Base-by-base conservation (phyloP, 2,329 filamentous ascomycete genomes). In the Coniosporium tulheliwenetii region DNA sequence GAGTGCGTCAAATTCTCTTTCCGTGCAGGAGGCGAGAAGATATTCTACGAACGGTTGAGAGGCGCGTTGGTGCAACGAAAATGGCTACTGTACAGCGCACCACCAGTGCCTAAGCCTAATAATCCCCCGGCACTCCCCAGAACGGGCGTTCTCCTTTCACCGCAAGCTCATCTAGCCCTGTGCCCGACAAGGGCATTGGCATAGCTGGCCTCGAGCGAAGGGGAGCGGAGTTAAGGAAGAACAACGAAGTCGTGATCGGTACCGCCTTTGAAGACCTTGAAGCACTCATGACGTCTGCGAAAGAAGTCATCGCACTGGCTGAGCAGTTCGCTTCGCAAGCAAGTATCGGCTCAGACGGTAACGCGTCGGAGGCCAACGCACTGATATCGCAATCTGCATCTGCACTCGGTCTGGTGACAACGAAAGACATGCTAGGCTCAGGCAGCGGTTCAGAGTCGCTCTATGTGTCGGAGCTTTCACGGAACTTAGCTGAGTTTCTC, bases 201-300 rank as follows among this genome's bases (percentile, higher is more conserved):
- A 95, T 98, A 50, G 89, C 89, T 8, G 89, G 87, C 0, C 70
- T 98, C 2, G 91, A 98, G 58, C 80, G 85, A 52, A 77, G 86
- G 45, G 84, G 85, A 0, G 63, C 89, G 5, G 84, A 87, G 50
- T 75, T 86, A 53, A 81, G 85, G 43, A 89, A 85, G 63, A 94
- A 93, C 58, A 96, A 95, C 51, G 86, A 95, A 59, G 64, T 85
- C 8, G 79, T 95, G 39, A 94, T 98, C 47, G 89, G 89, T 19
- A 86, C 76, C 48, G 87, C 91, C 0, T 98, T 98, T 52, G 89
- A 95, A 56, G 91, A 98, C 53, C 73, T 98, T 0, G 89, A 96
- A 56, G 87, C 91, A 3, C 69, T 98, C 32, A 98, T 96, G 89
- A 85, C 87, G 2, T 95, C 89, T 3, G 91, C 91, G 5, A 95